Evolutionary conservation across 192 early-diverging fungal species (phyloP).

Genomic region (Podila epigama): DNA sequence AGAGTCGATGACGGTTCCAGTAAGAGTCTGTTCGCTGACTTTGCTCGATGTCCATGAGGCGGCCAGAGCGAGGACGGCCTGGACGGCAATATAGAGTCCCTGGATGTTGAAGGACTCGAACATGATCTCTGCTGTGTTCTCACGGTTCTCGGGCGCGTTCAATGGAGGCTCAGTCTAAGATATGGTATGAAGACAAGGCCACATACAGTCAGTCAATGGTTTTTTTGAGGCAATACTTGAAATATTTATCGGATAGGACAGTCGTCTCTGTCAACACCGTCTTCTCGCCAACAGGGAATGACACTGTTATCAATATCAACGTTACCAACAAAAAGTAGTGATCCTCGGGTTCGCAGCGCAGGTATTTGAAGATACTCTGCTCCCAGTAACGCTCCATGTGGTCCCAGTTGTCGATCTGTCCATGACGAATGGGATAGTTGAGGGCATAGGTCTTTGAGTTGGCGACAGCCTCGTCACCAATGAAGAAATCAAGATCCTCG

Average conservation of each 20-base stretch:
- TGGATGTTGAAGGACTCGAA: conserved; percentile 99
- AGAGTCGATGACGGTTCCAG: conserved; percentile 97
- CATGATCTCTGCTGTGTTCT: conserved; percentile 99
- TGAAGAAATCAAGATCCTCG: conserved; percentile 97
- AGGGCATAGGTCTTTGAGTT: conserved; percentile 91
- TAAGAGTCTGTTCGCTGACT: conserved; percentile 85
- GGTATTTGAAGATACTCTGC: conserved; percentile 97
- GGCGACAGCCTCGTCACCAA: conserved; percentile 93
- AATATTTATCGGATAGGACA: too few species aligned
- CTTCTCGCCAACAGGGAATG: background rate
- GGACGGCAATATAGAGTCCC: conserved; percentile 99
- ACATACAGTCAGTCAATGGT: background rate
- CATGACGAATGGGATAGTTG: conserved; percentile 94
- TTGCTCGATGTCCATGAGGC: conserved; percentile 93
- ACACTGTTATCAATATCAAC: background rate
- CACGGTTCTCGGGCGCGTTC: conserved; percentile 98
- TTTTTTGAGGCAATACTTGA: too few species aligned
- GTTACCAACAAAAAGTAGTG: conserved; percentile 92
- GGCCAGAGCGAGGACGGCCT: conserved; percentile 97
- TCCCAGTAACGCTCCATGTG: conserved; percentile 99
- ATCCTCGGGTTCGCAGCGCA: conserved; percentile 99
- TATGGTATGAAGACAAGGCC: background rate
- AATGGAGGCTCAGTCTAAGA: conserved; percentile 95
- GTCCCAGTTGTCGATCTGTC: conserved; percentile 99
- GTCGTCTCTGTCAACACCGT: conserved; percentile 1